Evolutionary conservation across 768 basidiomycete species (phyloP), one percentile per base, ranked within the genome.

Genomic region (Podaxis mareebaensis): DNA sequence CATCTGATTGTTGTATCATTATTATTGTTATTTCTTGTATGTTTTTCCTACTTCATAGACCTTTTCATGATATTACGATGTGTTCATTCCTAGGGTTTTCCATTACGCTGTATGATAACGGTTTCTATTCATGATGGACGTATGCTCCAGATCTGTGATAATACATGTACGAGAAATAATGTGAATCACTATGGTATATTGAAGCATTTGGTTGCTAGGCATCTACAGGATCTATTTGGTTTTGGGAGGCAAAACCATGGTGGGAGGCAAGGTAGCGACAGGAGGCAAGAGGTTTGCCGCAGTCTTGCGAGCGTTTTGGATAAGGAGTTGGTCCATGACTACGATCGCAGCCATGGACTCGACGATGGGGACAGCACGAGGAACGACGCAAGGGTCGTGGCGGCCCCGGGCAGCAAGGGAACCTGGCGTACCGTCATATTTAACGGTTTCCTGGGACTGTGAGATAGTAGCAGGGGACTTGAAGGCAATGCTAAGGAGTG

Each of bases 391-490:
- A 17, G 96, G 95, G 72, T 98, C 96, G 76, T 99, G 96, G 58
- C 49, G 49, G 24, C 42, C 42, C 2, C 42, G 42, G 42, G 42
- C 42, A 44, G 42, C 95, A 58, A 99, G 84, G 42, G 83, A 84
- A 26, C 97, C 97, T 1, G 86, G 79, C 10, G 93, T 92, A 30
- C 97, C 97, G 72, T 97, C 89, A 75, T 99, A 99, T 75, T 92
- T 90, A 11, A 91, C 94, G 26, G 97, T 99, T 53, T 81, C 74
- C 76, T 99, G 97, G 30, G 87, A 80, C 74, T 93, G 95, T 24
- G 95, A 92, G 73, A 99, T 99, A 60, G 97, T 99, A 53, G 97
- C 97, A 60, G 97, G 97, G 17, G 94, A 94, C 79, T 99, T 99
- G 86, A 99, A 99, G 10, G 92, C 96, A 68, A 98, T 84, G 62